phyloP scores from a whole-genome alignment of 2,329 filamentous ascomycete species.

The Diaporthe sp. region DNA sequence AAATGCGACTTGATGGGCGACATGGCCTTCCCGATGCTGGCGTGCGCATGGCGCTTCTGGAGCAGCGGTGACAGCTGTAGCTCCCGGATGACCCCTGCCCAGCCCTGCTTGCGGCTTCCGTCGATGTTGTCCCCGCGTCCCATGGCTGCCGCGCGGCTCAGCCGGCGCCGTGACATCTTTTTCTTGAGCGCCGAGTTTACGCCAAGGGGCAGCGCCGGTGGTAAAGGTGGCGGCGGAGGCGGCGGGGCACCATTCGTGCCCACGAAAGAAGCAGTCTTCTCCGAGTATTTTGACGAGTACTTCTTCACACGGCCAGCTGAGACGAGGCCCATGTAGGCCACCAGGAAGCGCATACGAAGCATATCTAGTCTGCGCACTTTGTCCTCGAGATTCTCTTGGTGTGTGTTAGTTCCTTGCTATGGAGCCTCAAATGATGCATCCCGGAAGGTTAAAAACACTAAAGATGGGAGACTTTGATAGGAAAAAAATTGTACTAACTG shows the following conservation, averaged over 20 bases:
- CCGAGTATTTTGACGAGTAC: conserved; percentile 46
- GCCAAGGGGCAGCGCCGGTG: conserved; percentile 60
- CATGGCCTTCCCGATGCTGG: conserved; percentile 73
- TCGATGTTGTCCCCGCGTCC: conserved; percentile 67
- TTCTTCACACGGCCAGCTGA: conserved; percentile 49
- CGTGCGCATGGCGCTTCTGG: conserved; percentile 68
- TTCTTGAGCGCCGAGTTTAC: conserved; percentile 49
- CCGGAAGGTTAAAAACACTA: background rate
- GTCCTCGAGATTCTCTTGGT: conserved; percentile 63
- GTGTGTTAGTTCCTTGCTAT: background rate
- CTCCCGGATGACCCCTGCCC: conserved; percentile 75
- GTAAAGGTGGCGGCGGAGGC: conserved; percentile 49
- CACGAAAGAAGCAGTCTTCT: conserved; percentile 46
- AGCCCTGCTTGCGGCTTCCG: conserved; percentile 66
- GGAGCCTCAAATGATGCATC: background rate
- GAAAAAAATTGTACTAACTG: conserved; percentile 36
- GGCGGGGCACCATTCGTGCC: conserved; percentile 47
- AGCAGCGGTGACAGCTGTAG: conserved; percentile 72
- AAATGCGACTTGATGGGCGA: conserved; percentile 45
- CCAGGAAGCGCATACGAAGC: conserved; percentile 74
- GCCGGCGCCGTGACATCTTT: conserved; percentile 62
- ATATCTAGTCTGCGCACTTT: conserved; percentile 71
- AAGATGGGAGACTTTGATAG: background rate
- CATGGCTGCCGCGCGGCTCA: conserved; percentile 63
- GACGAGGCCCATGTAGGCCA: conserved; percentile 74